phyloP scores from a whole-genome alignment of 2,329 filamentous ascomycete species.

The Talaromyces sp. region DNA sequence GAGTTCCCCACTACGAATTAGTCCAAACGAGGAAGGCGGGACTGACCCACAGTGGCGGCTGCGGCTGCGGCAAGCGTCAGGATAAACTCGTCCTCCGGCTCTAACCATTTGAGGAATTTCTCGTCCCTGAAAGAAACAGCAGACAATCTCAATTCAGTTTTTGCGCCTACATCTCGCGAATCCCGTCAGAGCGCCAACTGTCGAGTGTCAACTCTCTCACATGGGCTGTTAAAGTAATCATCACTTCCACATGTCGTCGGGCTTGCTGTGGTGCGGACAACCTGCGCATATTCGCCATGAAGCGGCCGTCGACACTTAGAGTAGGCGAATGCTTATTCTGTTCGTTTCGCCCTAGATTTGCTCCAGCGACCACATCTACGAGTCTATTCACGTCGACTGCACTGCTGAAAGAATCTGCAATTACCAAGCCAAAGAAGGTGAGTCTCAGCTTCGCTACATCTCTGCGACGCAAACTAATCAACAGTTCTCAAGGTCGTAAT shows the following conservation, averaged over 20 bases:
- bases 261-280: not conserved
- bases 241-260: not conserved
- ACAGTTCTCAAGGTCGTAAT: not conserved
- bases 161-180: not conserved
- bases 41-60: slow-evolving; percentile 7
- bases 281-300: slow-evolving; percentile 1
- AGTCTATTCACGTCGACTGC: slow-evolving; percentile 34
- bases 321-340: slow-evolving; percentile 42
- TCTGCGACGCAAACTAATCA: not conserved
- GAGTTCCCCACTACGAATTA: slow-evolving; percentile 29
- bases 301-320: slow-evolving; percentile 22
- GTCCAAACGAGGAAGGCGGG: slow-evolving; percentile 11
- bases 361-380: slow-evolving; percentile 23
- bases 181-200: not conserved
- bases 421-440: not conserved
- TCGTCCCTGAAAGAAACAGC: not conserved
- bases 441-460: not conserved
- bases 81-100: slow-evolving; percentile 9
- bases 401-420: not conserved
- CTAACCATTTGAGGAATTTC: slow-evolving; percentile 4
- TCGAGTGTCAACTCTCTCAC: not conserved
- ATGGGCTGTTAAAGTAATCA: not conserved
- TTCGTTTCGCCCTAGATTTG: slow-evolving; percentile 32
- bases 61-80: slow-evolving; percentile 10
- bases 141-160: not conserved